Evolutionary conservation across 129 eudicot genomes (phyloP).

Genomic region (Gnaphalium uliginosum): DNA sequence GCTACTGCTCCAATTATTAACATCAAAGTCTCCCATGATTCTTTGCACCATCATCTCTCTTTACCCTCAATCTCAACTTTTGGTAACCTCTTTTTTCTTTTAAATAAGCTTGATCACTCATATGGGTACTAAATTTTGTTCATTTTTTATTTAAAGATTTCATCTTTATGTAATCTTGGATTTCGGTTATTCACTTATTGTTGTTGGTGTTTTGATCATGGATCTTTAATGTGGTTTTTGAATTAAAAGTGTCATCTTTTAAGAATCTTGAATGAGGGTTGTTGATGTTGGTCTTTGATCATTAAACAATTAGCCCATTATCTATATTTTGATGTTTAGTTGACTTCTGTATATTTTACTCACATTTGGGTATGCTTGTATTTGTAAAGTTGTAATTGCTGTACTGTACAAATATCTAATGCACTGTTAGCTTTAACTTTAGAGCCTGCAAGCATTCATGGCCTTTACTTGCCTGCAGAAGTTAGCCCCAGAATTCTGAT

Average conservation of each 20-base stretch:
- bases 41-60: slow-evolving; percentile 43
- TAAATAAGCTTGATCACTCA: neutral
- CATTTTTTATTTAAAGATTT: neutral
- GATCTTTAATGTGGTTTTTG: slow-evolving; percentile 1
- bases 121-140: slow-evolving; percentile 11
- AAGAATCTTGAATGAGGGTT: slow-evolving; percentile 23
- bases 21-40: slow-evolving; percentile 61
- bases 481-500: slow-evolving; percentile 13
- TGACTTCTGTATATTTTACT: slow-evolving; percentile 12
- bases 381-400: no score
- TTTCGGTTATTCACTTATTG: slow-evolving; percentile 10
- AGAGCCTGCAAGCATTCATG: slow-evolving; percentile 2
- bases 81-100: slow-evolving; percentile 34
- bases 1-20: slow-evolving; percentile 38
- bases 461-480: neutral
- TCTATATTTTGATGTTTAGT: slow-evolving; percentile 19
- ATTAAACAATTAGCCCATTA: neutral
- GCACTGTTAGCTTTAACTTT: neutral
- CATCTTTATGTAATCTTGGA: slow-evolving; percentile 18
- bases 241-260: slow-evolving; percentile 12
- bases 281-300: slow-evolving; percentile 29
- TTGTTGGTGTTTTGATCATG: slow-evolving; percentile 14
- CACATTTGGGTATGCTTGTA: slow-evolving; percentile 15
- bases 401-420: slow-evolving; percentile 8
- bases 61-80: slow-evolving; percentile 52